Conservation (phyloP, 306 rosid species). For the Dryas octopetala region DNA sequence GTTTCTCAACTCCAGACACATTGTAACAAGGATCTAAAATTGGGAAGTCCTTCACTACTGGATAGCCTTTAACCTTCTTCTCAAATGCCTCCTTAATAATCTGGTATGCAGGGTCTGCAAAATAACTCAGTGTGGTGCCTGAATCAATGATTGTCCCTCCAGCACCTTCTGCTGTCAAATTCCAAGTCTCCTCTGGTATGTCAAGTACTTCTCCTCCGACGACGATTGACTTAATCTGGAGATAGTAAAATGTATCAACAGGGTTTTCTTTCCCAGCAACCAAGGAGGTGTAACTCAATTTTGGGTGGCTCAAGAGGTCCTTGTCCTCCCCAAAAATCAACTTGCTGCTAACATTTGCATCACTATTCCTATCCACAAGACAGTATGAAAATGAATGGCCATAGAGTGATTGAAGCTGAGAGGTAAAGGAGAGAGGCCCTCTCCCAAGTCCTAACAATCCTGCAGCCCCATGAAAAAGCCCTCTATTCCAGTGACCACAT, state of each 20-base stretch:
- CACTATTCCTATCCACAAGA: constrained; percentile 84
- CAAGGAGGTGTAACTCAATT: constrained; percentile 76
- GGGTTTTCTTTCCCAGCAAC: constrained; percentile 64
- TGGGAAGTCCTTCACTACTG: constrained; percentile 53
- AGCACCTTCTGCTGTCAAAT: constrained; percentile 54
- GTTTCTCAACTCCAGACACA: constrained; percentile 72
- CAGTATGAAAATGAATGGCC: constrained; percentile 95
- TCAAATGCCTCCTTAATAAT: constrained; percentile 64
- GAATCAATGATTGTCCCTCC: constrained; percentile 98
- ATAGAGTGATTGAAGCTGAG: constrained; percentile 90
- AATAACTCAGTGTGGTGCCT: constrained; percentile 90
- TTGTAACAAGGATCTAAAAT: constrained; percentile 83
- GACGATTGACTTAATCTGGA: constrained; percentile 62
- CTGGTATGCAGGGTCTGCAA: constrained; percentile 80
- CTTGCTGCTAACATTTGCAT: constrained; percentile 75
- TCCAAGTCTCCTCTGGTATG: constrained; percentile 82
- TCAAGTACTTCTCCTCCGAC: constrained; percentile 63
- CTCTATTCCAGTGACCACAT: constrained; percentile 99
- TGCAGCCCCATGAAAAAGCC: constrained; percentile 92
- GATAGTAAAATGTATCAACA: constrained; percentile 85
- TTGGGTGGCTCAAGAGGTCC: constrained; percentile 53
- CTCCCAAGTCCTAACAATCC: constrained; percentile 89
- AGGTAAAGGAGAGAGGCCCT: constrained; percentile 89
- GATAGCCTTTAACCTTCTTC: constrained; percentile 60
- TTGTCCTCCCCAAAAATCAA: constrained; percentile 84